phyloP scores from a whole-genome alignment of 768 basidiomycete genomes.

The Gymnopilus junonius region DNA sequence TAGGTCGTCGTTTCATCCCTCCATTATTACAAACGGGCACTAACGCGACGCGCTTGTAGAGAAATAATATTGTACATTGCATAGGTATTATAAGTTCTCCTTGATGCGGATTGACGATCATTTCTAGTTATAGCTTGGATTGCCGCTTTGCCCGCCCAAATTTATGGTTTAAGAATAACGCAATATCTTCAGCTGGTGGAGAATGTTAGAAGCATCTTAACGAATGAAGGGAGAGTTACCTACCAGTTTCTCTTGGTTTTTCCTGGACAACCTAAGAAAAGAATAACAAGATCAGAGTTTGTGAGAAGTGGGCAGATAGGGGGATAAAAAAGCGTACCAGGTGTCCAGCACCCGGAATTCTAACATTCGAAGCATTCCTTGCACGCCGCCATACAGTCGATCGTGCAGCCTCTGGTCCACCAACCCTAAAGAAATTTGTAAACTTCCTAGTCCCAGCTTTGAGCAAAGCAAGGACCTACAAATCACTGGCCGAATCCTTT shows the following conservation, averaged over 20 bases:
- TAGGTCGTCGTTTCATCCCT: not conserved
- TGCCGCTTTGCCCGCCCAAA: not conserved
- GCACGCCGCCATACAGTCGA: conserved; percentile 28
- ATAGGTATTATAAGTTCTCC: no score
- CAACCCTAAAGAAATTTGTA: conserved; percentile 21
- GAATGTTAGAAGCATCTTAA: not conserved
- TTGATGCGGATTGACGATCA: no score
- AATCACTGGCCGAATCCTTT: conserved; percentile 22
- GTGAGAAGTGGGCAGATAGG: no score
- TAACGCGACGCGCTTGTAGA: no score
- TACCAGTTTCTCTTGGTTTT: conserved; percentile 28
- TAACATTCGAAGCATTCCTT: conserved; percentile 28
- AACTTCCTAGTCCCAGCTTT: not conserved
- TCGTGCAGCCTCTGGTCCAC: conserved; percentile 22
- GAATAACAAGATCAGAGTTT: not conserved
- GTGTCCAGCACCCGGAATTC: conserved; percentile 29
- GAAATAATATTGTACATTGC: no score
- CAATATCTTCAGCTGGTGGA: conserved; percentile 23
- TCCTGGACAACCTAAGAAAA: conserved; percentile 27
- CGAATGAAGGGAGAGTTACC: conserved; percentile 1
- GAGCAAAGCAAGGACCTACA: conserved; percentile 16
- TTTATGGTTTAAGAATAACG: conserved; percentile 18
- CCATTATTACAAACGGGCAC: not conserved
- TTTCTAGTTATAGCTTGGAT: not conserved
- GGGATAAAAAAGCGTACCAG: conserved; percentile 18